These are phyloP conservation scores for Fusarium abutilonis DNA, from an alignment of 2,329 filamentous ascomycete species.

Conservation along the genomic window DNA sequence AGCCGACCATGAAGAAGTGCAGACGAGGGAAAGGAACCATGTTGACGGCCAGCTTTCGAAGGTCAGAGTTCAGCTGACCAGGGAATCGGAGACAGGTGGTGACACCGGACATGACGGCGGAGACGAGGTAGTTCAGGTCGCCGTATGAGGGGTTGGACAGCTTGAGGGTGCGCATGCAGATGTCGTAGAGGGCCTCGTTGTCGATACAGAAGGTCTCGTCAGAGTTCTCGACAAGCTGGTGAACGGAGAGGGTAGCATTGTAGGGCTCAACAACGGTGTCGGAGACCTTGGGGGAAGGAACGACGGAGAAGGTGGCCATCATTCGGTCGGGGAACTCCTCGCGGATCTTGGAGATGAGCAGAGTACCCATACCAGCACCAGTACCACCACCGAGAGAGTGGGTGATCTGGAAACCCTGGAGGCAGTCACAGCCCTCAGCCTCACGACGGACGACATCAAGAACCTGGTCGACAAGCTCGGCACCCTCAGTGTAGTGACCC, in stretches of 20 bases:
- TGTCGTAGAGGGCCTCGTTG: constrained; percentile 99
- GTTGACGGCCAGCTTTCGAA: constrained; percentile 99
- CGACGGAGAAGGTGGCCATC: constrained; percentile 99
- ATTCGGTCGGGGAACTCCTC: constrained; percentile 99
- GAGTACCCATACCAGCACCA: constrained; percentile 99
- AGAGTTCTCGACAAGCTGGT: constrained; percentile 99
- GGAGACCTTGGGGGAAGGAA: constrained; percentile 98
- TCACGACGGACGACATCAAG: constrained; percentile 98
- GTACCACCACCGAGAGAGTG: constrained; percentile 99
- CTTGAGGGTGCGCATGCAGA: constrained; percentile 99
- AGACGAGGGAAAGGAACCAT: constrained; percentile 99
- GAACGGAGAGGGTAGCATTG: constrained; percentile 98
- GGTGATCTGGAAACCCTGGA: constrained; percentile 99
- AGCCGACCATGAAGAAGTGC: constrained; percentile 99
- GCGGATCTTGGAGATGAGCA: constrained; percentile 99
- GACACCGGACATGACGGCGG: constrained; percentile 99
- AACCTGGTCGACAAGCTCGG: constrained; percentile 97
- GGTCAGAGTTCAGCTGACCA: constrained; percentile 99
- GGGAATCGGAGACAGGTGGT: constrained; percentile 99
- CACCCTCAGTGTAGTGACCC: constrained; percentile 99
- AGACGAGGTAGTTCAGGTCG: constrained; percentile 99
- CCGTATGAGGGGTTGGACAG: constrained; percentile 98
- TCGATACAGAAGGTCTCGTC: constrained; percentile 99
- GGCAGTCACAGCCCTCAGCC: constrained; percentile 98
- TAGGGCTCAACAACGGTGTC: constrained; percentile 99